phyloP scores from a whole-genome alignment of 331 rosid species.

The Spiraea crenata region DNA sequence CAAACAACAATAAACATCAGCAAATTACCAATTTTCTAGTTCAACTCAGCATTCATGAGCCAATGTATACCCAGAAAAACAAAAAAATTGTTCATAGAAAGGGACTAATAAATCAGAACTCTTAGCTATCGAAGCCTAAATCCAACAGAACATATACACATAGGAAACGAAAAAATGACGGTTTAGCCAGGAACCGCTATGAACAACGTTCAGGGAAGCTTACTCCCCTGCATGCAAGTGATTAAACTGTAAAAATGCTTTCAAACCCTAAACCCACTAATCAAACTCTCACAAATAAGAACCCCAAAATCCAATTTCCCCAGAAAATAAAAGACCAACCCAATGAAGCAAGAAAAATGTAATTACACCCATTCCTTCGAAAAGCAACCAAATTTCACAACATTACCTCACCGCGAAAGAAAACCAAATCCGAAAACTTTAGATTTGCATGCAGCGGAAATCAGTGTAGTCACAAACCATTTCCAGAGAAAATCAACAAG shows the following conservation, averaged over 20 bases:
- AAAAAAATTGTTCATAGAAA: not conserved
- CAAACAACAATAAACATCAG: not conserved
- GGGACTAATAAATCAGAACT: not conserved
- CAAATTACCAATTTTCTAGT: not conserved
- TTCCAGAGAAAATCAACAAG: not conserved
- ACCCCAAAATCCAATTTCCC: constrained; percentile 5
- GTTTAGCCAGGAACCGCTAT: not conserved
- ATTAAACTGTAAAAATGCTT: not conserved
- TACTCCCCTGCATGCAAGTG: constrained; percentile 18
- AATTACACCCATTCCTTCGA: not conserved
- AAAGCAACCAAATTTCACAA: not conserved
- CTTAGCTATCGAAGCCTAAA: constrained; percentile 1
- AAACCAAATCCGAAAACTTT: not conserved
- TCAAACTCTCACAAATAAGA: constrained; percentile 6
- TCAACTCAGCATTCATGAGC: not conserved
- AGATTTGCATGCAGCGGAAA: constrained; percentile 25
- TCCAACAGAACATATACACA: not conserved
- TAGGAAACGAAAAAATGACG: not conserved
- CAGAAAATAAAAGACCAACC: constrained; percentile 4
- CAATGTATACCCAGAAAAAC: not conserved
- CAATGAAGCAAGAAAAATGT: not conserved
- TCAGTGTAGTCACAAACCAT: not conserved
- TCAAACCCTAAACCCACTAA: constrained; percentile 24
- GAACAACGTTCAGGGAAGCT: not conserved
- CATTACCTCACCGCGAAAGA: not conserved